Base-by-base conservation (phyloP, 139 green algal genomes). In the Chlorella sp. region DNA sequence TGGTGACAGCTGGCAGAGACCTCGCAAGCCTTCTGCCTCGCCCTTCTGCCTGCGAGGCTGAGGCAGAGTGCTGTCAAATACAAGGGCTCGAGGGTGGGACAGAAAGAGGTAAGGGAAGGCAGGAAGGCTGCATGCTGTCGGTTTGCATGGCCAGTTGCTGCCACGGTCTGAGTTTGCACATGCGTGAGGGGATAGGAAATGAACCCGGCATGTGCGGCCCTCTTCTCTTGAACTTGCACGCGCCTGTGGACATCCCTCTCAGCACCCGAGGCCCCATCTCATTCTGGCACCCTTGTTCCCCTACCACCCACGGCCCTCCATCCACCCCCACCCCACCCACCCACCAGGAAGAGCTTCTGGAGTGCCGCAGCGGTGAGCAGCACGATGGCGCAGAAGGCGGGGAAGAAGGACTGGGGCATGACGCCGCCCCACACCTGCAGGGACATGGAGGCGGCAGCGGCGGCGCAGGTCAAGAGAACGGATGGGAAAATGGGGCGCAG, bases 321-420 rank as follows among this genome's bases (percentile, higher is more conserved):
- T 24, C 40, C 3, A 21, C 39, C 14, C 30, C 77, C 77, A 36
- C 15, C 11, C 77, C 26, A 0, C 57, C 36, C 73, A 57, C 87
- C 28, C 85, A 89, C 85, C 78, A 90, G 61, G 66, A 90, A 90
- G 36, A 90, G 32, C 37, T 90, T 66, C 61, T 90, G 78, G 39
- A 24, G 37, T 15, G 42, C 61, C 16, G 87, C 87, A 3, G 87
- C 87, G 32, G 68, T 71, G 19, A 86, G 18, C 16, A 90, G 61
- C 37, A 90, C 87, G 39, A 86, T 86, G 78, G 34, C 87, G 78
- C 87, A 90, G 87, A 82, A 90, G 61, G 68, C 39, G 12, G 87
- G 87, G 79, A 90, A 90, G 79, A 90, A 90, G 61, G 66, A 69
- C 30, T 71, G 87, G 28, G 79, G 79, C 87, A 82, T 90, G 1